phyloP scores from a whole-genome alignment of 1,139 yeast species.

The Yamadazyma jaroonii region DNA sequence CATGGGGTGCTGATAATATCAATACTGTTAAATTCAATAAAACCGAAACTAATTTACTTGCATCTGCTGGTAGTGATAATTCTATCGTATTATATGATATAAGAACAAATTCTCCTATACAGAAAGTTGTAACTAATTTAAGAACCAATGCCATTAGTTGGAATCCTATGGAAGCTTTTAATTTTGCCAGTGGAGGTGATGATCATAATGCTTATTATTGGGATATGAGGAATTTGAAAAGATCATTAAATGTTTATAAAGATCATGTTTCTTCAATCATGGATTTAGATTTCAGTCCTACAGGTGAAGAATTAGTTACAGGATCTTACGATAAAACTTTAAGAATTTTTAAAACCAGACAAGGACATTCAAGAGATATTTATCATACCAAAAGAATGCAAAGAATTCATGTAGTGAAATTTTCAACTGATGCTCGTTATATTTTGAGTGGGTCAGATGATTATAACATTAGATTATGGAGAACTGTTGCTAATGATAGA shows the following conservation, averaged over 20 bases:
- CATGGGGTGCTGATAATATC: conserved; percentile 97
- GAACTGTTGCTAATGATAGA: conserved; percentile 82
- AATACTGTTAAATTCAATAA: conserved; percentile 81
- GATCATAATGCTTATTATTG: conserved; percentile 94
- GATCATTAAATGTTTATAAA: conserved; percentile 80
- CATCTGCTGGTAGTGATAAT: conserved; percentile 91
- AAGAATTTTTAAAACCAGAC: conserved; percentile 68
- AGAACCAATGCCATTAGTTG: conserved; percentile 85
- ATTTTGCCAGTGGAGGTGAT: conserved; percentile 89
- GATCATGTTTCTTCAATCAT: conserved; percentile 96
- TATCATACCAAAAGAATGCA: conserved; percentile 99
- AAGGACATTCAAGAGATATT: conserved; percentile 92
- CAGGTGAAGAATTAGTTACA: conserved; percentile 94
- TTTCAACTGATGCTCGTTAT: conserved; percentile 84
- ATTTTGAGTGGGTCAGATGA: conserved; percentile 93
- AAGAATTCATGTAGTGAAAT: conserved; percentile 79
- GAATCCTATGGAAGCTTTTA: conserved; percentile 98
- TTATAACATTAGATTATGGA: conserved; percentile 92
- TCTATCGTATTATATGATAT: conserved; percentile 87
- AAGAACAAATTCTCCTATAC: conserved; percentile 90
- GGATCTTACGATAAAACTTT: conserved; percentile 95
- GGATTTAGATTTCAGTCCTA: conserved; percentile 93
- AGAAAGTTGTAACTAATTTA: conserved; percentile 79
- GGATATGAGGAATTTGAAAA: conserved; percentile 89
- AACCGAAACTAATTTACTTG: conserved; percentile 85